Evolutionary conservation across 2,329 filamentous ascomycete genomes (phyloP).

Genomic region (Talaromyces marneffei): DNA sequence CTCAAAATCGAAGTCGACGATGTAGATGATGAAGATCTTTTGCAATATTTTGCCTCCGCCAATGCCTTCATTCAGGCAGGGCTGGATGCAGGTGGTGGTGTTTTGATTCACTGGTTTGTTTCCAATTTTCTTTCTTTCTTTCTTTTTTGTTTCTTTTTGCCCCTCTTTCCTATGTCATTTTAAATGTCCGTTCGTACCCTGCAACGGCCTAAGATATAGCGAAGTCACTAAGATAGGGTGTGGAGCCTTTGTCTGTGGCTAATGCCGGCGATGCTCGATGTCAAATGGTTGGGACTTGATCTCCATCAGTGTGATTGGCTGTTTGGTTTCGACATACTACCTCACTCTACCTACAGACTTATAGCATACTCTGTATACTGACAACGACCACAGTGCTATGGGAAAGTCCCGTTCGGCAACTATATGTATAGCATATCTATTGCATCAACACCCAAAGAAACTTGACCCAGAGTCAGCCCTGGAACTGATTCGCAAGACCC

Average conservation of each 20-base stretch:
- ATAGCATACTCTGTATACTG: neutral
- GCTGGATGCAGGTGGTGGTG: conserved; percentile 54
- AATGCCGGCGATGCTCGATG: neutral
- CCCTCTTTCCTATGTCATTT: neutral
- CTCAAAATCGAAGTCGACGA: conserved; percentile 82
- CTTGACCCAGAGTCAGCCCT: conserved; percentile 60
- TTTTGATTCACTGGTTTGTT: conserved; percentile 66
- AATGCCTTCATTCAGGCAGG: conserved; percentile 79
- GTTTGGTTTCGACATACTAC: neutral
- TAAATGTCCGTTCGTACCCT: neutral
- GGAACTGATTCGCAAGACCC: conserved; percentile 60
- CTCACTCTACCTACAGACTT: neutral
- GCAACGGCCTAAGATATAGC: neutral
- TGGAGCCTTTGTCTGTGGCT: neutral
- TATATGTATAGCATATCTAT: conserved; percentile 75
- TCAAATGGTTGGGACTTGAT: neutral
- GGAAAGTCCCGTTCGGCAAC: conserved; percentile 91
- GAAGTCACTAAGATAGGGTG: neutral
- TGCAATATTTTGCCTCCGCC: conserved; percentile 71
- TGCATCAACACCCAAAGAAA: conserved; percentile 49
- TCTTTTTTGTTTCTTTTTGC: neutral
- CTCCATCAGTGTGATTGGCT: neutral
- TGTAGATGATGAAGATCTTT: conserved; percentile 78
- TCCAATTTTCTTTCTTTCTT: neutral
- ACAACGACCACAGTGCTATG: conserved; percentile 63